A percentile compares a stretch with the other conserved stretches of the same genome.
These are phyloP conservation scores for Lasiodiplodia citricola DNA, from an alignment of 2,329 filamentous ascomycete species.

Conservation along the genomic window DNA sequence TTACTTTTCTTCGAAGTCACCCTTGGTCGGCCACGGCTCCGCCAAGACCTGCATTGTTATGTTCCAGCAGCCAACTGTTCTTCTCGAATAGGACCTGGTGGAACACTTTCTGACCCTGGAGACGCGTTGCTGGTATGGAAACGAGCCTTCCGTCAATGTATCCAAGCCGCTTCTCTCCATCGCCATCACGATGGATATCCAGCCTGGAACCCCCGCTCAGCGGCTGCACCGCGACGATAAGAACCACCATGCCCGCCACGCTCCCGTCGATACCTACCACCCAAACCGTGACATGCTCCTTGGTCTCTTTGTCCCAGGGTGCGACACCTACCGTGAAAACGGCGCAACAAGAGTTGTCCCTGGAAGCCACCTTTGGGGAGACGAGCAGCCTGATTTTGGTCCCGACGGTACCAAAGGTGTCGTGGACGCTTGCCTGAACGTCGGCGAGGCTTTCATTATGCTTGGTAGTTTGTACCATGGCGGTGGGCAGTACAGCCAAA, in stretches of 20 bases:
- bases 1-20: neutral
- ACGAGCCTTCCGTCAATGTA: slow-evolving; percentile 36
- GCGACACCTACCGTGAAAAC: slow-evolving; percentile 43
- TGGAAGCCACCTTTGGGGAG: slow-evolving; percentile 48
- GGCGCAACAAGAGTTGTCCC: slow-evolving; percentile 46
- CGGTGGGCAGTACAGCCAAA: slow-evolving; percentile 39
- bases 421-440: slow-evolving; percentile 28
- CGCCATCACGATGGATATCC: slow-evolving; percentile 45
- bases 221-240: slow-evolving; percentile 48
- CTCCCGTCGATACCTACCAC: slow-evolving; percentile 31
- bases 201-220: slow-evolving; percentile 40
- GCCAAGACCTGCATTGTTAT: neutral
- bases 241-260: slow-evolving; percentile 46
- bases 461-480: slow-evolving; percentile 48
- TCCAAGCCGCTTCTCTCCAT: slow-evolving; percentile 46
- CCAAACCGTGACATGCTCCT: slow-evolving; percentile 43
- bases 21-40: too few relatives aligned
- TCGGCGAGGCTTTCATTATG: slow-evolving; percentile 48
- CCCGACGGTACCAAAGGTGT: slow-evolving; percentile 35
- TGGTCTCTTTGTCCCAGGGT: slow-evolving; percentile 45
- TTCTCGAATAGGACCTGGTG: neutral
- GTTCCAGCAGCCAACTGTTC: neutral
- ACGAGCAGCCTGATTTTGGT: slow-evolving; percentile 45
- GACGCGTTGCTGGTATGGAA: slow-evolving; percentile 43
- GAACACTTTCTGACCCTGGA: slow-evolving; percentile 45